These are phyloP conservation scores for Paecilomyces variotii DNA, from an alignment of 2,329 filamentous ascomycete species.

Conservation along the genomic window DNA sequence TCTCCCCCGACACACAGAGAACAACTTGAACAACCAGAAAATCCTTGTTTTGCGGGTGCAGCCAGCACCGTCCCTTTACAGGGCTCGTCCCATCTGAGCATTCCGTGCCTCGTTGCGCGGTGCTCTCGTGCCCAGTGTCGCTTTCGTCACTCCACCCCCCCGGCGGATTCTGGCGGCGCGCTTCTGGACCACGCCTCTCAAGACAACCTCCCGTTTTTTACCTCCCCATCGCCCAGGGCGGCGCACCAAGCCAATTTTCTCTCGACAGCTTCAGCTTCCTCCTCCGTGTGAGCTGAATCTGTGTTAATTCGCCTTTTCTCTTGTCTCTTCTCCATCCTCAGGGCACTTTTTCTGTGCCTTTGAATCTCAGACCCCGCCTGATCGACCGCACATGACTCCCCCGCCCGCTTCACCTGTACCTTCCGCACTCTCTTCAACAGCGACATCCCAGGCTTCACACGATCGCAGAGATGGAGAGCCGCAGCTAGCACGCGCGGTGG, in stretches of 20 bases:
- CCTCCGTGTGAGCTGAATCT: constrained; percentile 13
- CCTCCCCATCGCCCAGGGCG: constrained; percentile 1
- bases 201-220: background rate
- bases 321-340: constrained; percentile 6
- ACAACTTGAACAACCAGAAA: no score
- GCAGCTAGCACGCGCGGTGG: constrained; percentile 36
- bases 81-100: constrained; percentile 13
- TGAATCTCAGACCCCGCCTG: constrained; percentile 9
- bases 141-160: constrained; percentile 1
- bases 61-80: background rate
- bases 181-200: constrained; percentile 1
- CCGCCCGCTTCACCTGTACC: constrained; percentile 22
- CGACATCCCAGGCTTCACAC: constrained; percentile 32
- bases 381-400: constrained; percentile 14
- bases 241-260: constrained; percentile 7
- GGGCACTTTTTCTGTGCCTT: constrained; percentile 15
- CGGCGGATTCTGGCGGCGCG: background rate
- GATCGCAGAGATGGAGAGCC: constrained; percentile 29
- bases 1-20: no score
- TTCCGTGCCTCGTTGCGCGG: constrained; percentile 12
- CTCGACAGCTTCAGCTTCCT: constrained; percentile 11
- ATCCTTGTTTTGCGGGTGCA: background rate
- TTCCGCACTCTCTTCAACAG: constrained; percentile 35
- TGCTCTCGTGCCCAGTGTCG: constrained; percentile 5
- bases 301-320: constrained; percentile 6